Evolutionary conservation across 2,329 filamentous ascomycete genomes (phyloP), one percentile per base, ranked within the genome.

Genomic region (Aureobasidium sp.): DNA sequence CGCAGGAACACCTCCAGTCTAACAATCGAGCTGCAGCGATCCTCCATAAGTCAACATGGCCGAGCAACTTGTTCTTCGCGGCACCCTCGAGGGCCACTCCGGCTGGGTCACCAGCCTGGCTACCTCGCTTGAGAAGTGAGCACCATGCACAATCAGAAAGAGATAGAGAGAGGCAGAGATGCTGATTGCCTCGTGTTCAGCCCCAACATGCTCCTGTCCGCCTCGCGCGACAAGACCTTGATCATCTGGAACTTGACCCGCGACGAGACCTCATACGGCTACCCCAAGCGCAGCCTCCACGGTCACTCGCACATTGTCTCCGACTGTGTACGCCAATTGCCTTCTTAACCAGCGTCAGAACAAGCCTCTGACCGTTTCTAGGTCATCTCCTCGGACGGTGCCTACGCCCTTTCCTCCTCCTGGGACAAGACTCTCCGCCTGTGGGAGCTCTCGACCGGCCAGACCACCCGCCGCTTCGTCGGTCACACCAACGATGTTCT

Each of bases 241-340:
- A 99, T 99, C 84, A 96, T 99, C 87, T 99, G 94, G 94, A 96
- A 97, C 86, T 86, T 99, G 76, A 97, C 94, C 80, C 93, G 94
- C 81, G 92, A 97, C 81, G 94, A 97, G 83, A 87, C 87, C 78
- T 88, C 90, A 77, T 99, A 97, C 85, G 94, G 94, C 74, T 96
- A 96, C 86, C 94, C 94, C 77, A 97, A 99, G 88, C 89, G 94
- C 82, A 95, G 91, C 77, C 91, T 99, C 72, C 88, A 95, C 83
- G 94, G 94, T 76, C 94, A 99, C 86, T 97, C 92, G 69, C 94
- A 99, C 88, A 99, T 99, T 79, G 92, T 99, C 78, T 97, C 94
- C 79, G 94, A 99, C 89, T 97, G 94, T 83, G 94, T 96, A 94
- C 74, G 90, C 89, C 29, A 76, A 64, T 65, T 64, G 62, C 4